Evolutionary conservation across 73 alveolate species (phyloP), one percentile per base, ranked within the genome.

Genomic region (Effrenium voratum): DNA sequence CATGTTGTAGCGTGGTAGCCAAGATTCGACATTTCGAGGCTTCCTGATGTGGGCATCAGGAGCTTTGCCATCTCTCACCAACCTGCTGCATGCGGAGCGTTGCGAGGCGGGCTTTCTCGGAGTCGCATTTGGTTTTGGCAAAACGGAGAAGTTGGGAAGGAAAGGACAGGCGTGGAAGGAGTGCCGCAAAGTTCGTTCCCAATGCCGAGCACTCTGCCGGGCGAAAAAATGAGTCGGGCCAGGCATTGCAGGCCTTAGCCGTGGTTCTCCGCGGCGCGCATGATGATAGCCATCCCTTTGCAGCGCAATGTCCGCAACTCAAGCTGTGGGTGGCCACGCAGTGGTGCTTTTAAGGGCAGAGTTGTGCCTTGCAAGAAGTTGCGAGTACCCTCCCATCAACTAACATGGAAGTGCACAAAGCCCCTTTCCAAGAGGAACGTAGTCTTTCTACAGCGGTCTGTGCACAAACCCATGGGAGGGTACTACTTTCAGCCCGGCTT

Each of bases 201-300:
- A 12, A 12, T 19, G 8, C 19, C 63, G 19, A 52, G 63, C 19
- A 19, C 19, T 8, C 19, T 52, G 63, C 63, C 19, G 63, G 26
- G 63, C 8, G 63, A 8, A 8, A 52, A 0, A 30, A 5, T 8
- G 8, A 15, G 8, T 26, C 26, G 22, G 22, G 8, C 40, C 63
- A 80, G 96, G 96, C 96, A 36, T 36, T 88, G 10, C 96, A 66
- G 52, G 85, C 96, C 26, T 40, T 88, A 32, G 86, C 96, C 0
- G 96, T 73, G 52, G 66, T 88, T 55, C 73, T 88, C 49, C 96
- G 96, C 38, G 86, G 87, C 8, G 96, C 96, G 43, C 96, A 88
- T 36, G 96, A 88, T 52, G 96, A 88, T 75, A n/a, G 75, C 73
- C 96, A 88, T 40, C 76, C 96, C 52, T 88, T 88, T 40, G 86